Evolutionary conservation across 331 rosid species (phyloP), one percentile per base, ranked within the genome.

Genomic region (Telfairia occidentalis): DNA sequence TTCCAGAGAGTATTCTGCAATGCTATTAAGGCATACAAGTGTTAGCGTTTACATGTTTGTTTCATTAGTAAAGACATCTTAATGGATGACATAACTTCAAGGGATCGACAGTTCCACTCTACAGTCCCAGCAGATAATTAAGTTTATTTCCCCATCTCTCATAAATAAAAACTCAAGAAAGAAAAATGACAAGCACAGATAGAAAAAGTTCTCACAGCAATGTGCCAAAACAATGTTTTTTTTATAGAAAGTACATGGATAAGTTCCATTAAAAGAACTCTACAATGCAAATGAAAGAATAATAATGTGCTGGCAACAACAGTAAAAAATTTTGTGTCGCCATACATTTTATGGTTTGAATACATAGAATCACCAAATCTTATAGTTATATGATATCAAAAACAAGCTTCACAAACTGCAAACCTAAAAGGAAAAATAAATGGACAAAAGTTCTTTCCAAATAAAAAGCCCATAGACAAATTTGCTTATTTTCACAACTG

Each of bases 1-100:
- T 26, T 85, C 94, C 83, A 92, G 91, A 42, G 96, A 87, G 84
- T 82, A 87, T 78, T 95, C 99, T 83, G 99, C 97, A 78, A 92
- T 90, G 80, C 99, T 95, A 82, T 82, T 58, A 61, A 84, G 43
- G 72, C 80, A 82, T 53, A 58, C 2, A 82, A 71, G 30, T 53
- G 52, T 19, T 37, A 77, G 50, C 16, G 19, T 67, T n/a, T 75
- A 49, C 80, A 81, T 43, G 43, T 71, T 71, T 48, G 59, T 10
- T 29, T 46, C 35, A 42, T 12, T 28, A 16, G 75, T 24, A 29
- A 71, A 71, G 13, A 45, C 57, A 7, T 43, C 74, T 43, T 69
- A 18, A 71, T 46, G 75, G 13, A 45, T 71, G 75, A 8, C 43
- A 29, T 26, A 71, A 50, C 18, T 71, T 28, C 59, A 28, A 28